Base-by-base conservation (phyloP, 768 basidiomycete genomes). In the Russula earlei region DNA sequence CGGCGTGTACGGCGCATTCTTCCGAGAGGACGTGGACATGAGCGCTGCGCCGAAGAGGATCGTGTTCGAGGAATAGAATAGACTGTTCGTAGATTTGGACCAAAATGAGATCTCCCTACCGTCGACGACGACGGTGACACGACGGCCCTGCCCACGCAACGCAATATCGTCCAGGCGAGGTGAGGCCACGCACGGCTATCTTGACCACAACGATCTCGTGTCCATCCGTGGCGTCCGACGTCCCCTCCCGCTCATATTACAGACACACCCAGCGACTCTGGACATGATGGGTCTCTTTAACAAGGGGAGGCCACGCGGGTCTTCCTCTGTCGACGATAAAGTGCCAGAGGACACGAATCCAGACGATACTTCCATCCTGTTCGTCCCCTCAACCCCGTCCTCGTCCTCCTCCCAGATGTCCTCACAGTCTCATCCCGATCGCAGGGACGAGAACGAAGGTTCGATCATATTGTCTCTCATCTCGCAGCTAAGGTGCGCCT, bases 361-460 rank as follows among this genome's bases (percentile, higher is more conserved):
- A 58, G 87, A 95, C 72, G 91, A 94, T 71, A 91, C 88, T 45
- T 88, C 85, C 58, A 87, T 92, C 73, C 73, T 95, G 83, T 89
- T 68, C 66, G 87, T 86, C 51, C 56, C 57, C 52, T 59, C 57
- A 53, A 62, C 65, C 61, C 56, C 24, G 25, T 19, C 11, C n/a
- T n/a, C 17, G 25, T 29, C 11, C 14, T 22, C 17, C 52, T 63
- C 60, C 52, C 40, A 55, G 40, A 54, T 54, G 53, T 11, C 70
- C 69, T 66, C 59, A 55, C 65, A 75, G 43, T 31, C 12, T 29
- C 54, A 62, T 53, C 47, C 37, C 29, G 47, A 51, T 40, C 63
- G 33, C 70, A 91, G 90, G 71, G 91, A 95, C 71, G 91, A 94
- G 69, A 78, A 93, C 71, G 88, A 97, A 68, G 93, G 93, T 49